phyloP scores from a whole-genome alignment of 257 asterid species.

The Solanum pimpinellifolium region DNA sequence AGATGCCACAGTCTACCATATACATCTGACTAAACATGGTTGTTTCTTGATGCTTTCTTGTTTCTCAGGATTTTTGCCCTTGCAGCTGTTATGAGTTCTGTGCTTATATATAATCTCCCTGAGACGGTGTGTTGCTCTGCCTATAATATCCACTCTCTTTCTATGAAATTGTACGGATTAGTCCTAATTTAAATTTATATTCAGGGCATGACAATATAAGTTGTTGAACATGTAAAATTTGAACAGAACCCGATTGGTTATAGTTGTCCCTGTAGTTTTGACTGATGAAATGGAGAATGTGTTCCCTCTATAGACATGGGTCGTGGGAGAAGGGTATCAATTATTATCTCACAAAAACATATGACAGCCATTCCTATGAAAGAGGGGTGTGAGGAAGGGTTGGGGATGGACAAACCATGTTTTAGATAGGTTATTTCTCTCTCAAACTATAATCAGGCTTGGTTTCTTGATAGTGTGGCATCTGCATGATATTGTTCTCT shows the following conservation, averaged over 20 bases:
- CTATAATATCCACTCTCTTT: constrained; percentile 6
- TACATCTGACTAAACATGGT: background rate
- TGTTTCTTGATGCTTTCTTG: background rate
- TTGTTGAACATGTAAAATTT: background rate
- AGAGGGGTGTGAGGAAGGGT: background rate
- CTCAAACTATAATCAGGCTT: background rate
- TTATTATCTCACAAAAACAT: background rate
- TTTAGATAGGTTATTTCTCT: background rate
- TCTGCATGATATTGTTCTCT: background rate
- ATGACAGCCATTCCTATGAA: background rate
- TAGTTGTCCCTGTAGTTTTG: background rate
- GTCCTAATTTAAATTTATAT: background rate
- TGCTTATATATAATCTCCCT: constrained; percentile 90
- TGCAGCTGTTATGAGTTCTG: constrained; percentile 97
- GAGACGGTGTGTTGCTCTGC: constrained; percentile 71
- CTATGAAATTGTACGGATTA: background rate
- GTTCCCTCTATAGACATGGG: background rate
- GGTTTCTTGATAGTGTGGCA: background rate
- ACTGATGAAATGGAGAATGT: background rate
- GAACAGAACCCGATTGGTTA: background rate
- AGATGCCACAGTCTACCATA: background rate
- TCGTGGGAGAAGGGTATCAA: background rate
- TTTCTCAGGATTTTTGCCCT: constrained; percentile 79
- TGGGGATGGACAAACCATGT: background rate
- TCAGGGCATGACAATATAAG: background rate